Evolutionary conservation across 306 rosid genomes (phyloP).

Genomic region (Ormosia semicastrata): DNA sequence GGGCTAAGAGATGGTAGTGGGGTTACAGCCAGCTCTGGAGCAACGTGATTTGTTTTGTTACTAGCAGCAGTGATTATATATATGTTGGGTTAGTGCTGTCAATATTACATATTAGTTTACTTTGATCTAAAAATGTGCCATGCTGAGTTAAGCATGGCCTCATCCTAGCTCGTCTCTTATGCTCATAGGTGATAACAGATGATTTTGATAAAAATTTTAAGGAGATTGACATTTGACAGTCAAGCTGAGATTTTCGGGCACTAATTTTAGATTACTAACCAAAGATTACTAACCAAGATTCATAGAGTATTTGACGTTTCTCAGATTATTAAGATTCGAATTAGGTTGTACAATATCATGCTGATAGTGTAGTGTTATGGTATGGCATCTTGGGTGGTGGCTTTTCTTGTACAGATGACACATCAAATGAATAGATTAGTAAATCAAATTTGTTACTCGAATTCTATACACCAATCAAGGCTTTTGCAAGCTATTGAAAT

Average conservation of each 20-base stretch:
- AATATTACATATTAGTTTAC: constrained; percentile 18
- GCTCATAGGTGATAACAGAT: not conserved
- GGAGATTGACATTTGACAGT: constrained; percentile 23
- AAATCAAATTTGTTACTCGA: constrained; percentile 35
- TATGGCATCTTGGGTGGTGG: constrained; percentile 32
- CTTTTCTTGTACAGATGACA: constrained; percentile 60
- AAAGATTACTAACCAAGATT: constrained; percentile 44
- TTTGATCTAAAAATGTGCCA: constrained; percentile 5
- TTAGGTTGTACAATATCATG: constrained; percentile 54
- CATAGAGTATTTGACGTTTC: constrained; percentile 35
- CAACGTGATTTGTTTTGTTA: constrained; percentile 43
- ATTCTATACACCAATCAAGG: constrained; percentile 18
- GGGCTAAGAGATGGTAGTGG: constrained; percentile 82
- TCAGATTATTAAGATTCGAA: constrained; percentile 36
- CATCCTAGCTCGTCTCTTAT: not conserved
- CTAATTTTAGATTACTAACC: constrained; percentile 39
- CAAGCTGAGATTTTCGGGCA: constrained; percentile 27
- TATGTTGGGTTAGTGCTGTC: constrained; percentile 32
- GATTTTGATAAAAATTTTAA: constrained; percentile 20
- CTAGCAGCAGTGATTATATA: constrained; percentile 17
- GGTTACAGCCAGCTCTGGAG: constrained; percentile 60
- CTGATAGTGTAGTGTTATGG: constrained; percentile 28
- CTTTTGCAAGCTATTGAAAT: constrained; percentile 16
- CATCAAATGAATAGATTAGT: constrained; percentile 39
- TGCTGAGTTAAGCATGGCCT: constrained; percentile 26